Percentiles rank a stretch among this genome's conserved stretches.
phyloP scores from a whole-genome alignment of 805 yeast genomes.

The Babjeviella inositovora region DNA sequence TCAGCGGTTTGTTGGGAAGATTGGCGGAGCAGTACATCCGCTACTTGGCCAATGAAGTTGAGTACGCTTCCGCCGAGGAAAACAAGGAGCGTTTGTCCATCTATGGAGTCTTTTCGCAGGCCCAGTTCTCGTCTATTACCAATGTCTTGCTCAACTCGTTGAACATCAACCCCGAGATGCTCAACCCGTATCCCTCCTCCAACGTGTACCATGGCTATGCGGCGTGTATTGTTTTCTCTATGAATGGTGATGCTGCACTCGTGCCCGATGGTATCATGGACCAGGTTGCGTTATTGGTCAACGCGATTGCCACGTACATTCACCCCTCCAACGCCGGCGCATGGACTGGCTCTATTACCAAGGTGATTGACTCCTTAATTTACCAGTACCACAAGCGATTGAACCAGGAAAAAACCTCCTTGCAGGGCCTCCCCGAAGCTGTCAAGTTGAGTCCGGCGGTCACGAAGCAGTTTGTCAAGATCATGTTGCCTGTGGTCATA shows the following conservation, averaged over 20 bases:
- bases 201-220: conserved; percentile 24
- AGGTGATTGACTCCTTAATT: conserved; percentile 43
- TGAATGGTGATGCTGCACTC: conserved; percentile 29
- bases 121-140: conserved; percentile 44
- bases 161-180: conserved; percentile 5
- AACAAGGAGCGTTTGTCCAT: conserved; percentile 19
- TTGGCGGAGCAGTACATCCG: no score
- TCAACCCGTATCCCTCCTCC: conserved; percentile 7
- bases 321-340: conserved; percentile 89
- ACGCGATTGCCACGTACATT: conserved; percentile 61
- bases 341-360: conserved; percentile 68
- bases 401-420: conserved; percentile 23
- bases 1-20: conserved; percentile 50
- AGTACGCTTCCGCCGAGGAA: conserved; percentile 9
- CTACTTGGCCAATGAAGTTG: no score
- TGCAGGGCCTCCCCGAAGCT: conserved; percentile 10
- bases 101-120: conserved; percentile 47
- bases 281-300: conserved; percentile 35
- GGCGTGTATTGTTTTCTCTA: conserved; percentile 40
- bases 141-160: conserved; percentile 28
- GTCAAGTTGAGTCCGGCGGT: conserved; percentile 18
- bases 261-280: conserved; percentile 29
- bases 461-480: conserved; percentile 25
- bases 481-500: conserved; percentile 37
- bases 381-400: conserved; percentile 43